Percentiles rank a stretch among this genome's conserved stretches.
phyloP scores from a whole-genome alignment of 306 rosid genomes.

The Fragaria iinumae region DNA sequence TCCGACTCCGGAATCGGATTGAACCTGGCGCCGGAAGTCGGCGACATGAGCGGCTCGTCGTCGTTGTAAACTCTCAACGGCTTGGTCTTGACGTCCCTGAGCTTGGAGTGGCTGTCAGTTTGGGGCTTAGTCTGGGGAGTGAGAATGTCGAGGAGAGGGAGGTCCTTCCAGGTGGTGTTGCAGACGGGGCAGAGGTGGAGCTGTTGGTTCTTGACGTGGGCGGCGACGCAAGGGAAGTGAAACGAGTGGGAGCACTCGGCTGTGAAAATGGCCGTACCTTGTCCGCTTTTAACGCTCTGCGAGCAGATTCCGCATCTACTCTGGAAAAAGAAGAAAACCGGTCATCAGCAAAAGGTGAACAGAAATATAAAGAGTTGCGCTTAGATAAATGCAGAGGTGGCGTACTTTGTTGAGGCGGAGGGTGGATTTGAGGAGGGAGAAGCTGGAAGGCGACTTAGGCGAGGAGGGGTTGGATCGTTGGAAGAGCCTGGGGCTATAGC shows the following conservation, averaged over 20 bases:
- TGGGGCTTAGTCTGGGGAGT: neutral
- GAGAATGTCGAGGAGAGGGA: constrained; percentile 56
- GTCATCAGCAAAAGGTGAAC: constrained; percentile 2
- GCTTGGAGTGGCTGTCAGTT: neutral
- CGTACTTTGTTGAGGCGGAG: constrained; percentile 58
- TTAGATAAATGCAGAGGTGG: too few species aligned
- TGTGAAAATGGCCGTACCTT: constrained; percentile 93
- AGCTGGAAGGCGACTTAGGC: constrained; percentile 78
- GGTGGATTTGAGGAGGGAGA: constrained; percentile 74
- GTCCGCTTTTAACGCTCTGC: constrained; percentile 77
- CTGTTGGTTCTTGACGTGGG: constrained; percentile 44
- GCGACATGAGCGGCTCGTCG: constrained; percentile 82
- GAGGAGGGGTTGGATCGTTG: constrained; percentile 66
- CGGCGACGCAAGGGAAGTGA: constrained; percentile 67
- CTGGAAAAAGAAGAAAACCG: constrained; percentile 33
- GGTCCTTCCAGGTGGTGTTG: constrained; percentile 71
- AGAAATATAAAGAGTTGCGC: neutral
- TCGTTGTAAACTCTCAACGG: constrained; percentile 66
- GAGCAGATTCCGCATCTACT: constrained; percentile 87
- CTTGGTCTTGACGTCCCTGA: constrained; percentile 50
- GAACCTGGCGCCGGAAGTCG: constrained; percentile 61
- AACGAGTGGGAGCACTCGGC: constrained; percentile 94
- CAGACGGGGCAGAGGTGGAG: constrained; percentile 72
- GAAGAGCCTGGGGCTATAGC: constrained; percentile 43
- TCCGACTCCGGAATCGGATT: constrained; percentile 90